Base-by-base conservation (phyloP, 495 filamentous ascomycete species). In the Aspergillus heteromorphus region DNA sequence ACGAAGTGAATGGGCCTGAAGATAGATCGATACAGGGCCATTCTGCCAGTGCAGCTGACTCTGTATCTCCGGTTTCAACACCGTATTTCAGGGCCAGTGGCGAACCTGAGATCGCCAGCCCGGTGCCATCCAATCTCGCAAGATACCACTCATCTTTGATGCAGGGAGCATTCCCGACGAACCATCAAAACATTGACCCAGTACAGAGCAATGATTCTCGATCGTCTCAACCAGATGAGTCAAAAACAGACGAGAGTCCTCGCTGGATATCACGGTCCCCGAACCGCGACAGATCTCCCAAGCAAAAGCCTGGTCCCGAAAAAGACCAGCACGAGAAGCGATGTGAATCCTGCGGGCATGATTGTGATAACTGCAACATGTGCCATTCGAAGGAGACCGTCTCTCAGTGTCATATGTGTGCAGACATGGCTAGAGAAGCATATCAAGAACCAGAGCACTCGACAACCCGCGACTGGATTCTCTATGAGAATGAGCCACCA, bases 341-440 rank as follows among this genome's bases (percentile, higher is more conserved):
- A 11, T 54, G 56, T 40, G 34, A 41, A 23, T 9, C 0, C 1
- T 58, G 56, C 19, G 40, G 40, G 3, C 56, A 58, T 48, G 4
- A 6, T 13, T 16, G 54, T n/a, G 21, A 29, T 21, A 19, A 21
- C 16, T 58, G 51, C 21, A 23, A 16, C 6, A 40, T 14, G 16
- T 58, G 56, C 14, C 40, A 27, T 5, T 2, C n/a, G 14, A 42
- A 47, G 4, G 17, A 19, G 13, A 17, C 30, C 19, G 10, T 31
- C 9, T 16, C 45, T 11, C 6, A 20, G 20, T 58, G 56, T 29
- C 56, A 58, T 47, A 3, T 40, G 5, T 58, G 56, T 21, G 29
- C 51, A 18, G 29, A 54, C 20, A 45, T 23, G 21, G 16, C 38
- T 23, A 19, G 47, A 14, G 27, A 40, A 29, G 9, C 7, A 18